Conservation (phyloP, 2,329 filamentous ascomycete genomes). For the Dothideomycetidae sp. region DNA sequence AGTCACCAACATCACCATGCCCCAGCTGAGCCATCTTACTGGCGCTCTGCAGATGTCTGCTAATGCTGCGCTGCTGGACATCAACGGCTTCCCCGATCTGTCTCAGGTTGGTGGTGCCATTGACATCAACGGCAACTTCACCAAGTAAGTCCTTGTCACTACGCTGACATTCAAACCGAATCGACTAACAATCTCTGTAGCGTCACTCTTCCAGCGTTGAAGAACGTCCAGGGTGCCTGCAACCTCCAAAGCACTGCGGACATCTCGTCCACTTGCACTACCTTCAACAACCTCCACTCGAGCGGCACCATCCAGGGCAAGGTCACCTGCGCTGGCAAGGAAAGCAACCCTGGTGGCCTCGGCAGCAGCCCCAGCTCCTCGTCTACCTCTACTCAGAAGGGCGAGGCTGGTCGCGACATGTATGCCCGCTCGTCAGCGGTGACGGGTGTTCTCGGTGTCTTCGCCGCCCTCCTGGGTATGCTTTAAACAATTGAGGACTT, state of each 20-base stretch:
- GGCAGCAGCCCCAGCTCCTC: constrained; percentile 19
- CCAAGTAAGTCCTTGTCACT: constrained; percentile 45
- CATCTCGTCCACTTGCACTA: constrained; percentile 26
- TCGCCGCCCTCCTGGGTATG: constrained; percentile 33
- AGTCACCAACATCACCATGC: constrained; percentile 62
- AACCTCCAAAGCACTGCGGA: constrained; percentile 34
- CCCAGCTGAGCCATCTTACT: constrained; percentile 50
- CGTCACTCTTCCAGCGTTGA: constrained; percentile 48
- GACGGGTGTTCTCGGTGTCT: constrained; percentile 32
- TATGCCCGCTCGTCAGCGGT: constrained; percentile 26
- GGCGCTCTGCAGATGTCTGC: constrained; percentile 80
- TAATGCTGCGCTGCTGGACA: constrained; percentile 58
- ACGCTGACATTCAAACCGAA: not conserved
- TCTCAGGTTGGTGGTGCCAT: constrained; percentile 62
- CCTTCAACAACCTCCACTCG: constrained; percentile 28
- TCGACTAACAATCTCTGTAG: constrained; percentile 35
- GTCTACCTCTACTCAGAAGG: constrained; percentile 16
- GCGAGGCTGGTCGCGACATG: constrained; percentile 28
- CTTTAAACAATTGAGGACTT: constrained; percentile 32
- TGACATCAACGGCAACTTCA: constrained; percentile 73
- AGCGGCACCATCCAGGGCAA: constrained; percentile 30
- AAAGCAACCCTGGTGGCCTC: constrained; percentile 24
- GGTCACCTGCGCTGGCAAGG: constrained; percentile 28
- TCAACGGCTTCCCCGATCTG: constrained; percentile 56
- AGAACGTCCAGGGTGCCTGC: constrained; percentile 35